phyloP scores from a whole-genome alignment of 768 basidiomycete genomes.

The Podaxis sp. region DNA sequence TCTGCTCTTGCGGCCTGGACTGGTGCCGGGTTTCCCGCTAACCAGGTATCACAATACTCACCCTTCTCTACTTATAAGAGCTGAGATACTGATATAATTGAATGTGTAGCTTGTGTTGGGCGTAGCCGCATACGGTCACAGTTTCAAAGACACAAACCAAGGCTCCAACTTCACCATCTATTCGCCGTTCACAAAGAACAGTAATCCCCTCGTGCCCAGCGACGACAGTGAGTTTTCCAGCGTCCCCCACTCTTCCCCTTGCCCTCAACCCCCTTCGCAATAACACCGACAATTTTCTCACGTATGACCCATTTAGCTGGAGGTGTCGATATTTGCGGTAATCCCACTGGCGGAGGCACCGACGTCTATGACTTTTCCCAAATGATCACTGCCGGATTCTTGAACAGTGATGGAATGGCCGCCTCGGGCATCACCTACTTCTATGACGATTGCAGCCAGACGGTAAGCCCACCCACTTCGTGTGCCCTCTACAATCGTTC shows the following conservation, averaged over 20 bases:
- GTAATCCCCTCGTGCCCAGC: slow-evolving; percentile 30
- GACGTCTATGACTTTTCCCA: slow-evolving; percentile 62
- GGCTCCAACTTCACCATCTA: slow-evolving; percentile 37
- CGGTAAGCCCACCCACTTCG: slow-evolving; percentile 38
- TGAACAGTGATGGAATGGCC: slow-evolving; percentile 39
- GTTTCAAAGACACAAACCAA: slow-evolving; percentile 43
- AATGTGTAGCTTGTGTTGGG: slow-evolving; percentile 62
- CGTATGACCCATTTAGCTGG: neutral
- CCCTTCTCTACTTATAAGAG: neutral
- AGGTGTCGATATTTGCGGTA: slow-evolving; percentile 44
- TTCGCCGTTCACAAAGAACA: slow-evolving; percentile 38
- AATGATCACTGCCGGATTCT: slow-evolving; percentile 50
- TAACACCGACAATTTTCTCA: neutral
- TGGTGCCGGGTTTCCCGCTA: slow-evolving; percentile 65
- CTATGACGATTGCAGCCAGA: slow-evolving; percentile 68
- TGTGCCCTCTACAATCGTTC: neutral
- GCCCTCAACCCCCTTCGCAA: neutral
- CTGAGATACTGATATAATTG: neutral
- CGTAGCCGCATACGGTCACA: slow-evolving; percentile 77
- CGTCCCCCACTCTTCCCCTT: neutral
- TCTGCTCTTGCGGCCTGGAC: slow-evolving; percentile 71
- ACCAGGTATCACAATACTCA: slow-evolving; percentile 22
- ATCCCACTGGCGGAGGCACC: slow-evolving; percentile 24
- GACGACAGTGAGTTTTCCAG: neutral
- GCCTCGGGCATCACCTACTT: slow-evolving; percentile 48